Percentiles rank a stretch among this genome's conserved stretches.
Conservation (phyloP, 805 yeast species). For the Candida tibetensis region DNA sequence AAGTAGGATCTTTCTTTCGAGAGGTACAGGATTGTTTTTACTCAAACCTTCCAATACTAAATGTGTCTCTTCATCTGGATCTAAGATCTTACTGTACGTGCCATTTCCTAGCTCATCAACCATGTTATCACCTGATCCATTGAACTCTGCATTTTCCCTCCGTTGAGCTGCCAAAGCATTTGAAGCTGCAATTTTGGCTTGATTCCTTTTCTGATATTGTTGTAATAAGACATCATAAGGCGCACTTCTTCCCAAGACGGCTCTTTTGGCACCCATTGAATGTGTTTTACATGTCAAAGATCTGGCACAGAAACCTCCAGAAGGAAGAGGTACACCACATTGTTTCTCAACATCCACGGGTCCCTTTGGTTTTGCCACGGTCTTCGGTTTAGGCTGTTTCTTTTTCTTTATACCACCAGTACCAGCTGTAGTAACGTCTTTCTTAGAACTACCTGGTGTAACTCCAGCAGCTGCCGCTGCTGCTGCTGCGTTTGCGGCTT, state of each 20-base stretch:
- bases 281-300: slow-evolving; percentile 96
- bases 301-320: slow-evolving; percentile 95
- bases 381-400: slow-evolving; percentile 34
- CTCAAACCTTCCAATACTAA: slow-evolving; percentile 88
- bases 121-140: slow-evolving; percentile 22
- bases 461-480: slow-evolving; percentile 41
- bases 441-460: slow-evolving; percentile 9
- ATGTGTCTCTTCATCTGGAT: slow-evolving; percentile 91
- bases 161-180: slow-evolving; percentile 78
- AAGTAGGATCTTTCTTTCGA: slow-evolving; percentile 69
- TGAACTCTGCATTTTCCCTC: slow-evolving; percentile 56
- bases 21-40: slow-evolving; percentile 75
- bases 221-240: slow-evolving; percentile 86
- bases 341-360: slow-evolving; percentile 91
- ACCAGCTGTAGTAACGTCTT: slow-evolving; percentile 10
- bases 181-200: slow-evolving; percentile 81
- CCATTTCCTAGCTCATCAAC: slow-evolving; percentile 24
- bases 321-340: slow-evolving; percentile 92
- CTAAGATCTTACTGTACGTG: slow-evolving; percentile 47
- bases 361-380: slow-evolving; percentile 61
- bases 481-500: slow-evolving; percentile 46
- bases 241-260: slow-evolving; percentile 89
- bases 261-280: slow-evolving; percentile 97
- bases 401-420: slow-evolving; percentile 21
- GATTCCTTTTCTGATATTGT: slow-evolving; percentile 89